phyloP scores from a whole-genome alignment of 805 yeast genomes.

The Lachancea sp. region DNA sequence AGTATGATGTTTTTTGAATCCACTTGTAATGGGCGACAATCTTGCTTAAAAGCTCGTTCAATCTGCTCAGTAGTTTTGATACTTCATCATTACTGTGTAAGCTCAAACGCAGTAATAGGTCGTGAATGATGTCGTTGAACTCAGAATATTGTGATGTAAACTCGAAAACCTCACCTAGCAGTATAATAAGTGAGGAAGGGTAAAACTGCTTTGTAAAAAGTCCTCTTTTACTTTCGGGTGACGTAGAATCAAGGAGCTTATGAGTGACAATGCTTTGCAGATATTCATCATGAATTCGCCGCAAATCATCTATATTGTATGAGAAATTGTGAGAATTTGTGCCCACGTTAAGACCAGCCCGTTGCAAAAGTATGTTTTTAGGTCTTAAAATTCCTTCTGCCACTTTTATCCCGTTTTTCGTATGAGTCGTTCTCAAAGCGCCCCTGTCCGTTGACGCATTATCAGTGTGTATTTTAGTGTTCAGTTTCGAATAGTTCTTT shows the following conservation, averaged over 20 bases:
- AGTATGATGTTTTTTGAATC: constrained; percentile 38
- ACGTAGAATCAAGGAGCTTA: constrained; percentile 20
- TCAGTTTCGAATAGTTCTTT: constrained; percentile 25
- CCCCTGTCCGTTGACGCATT: constrained; percentile 20
- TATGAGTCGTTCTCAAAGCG: constrained; percentile 32
- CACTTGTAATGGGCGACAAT: constrained; percentile 39
- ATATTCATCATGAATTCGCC: constrained; percentile 32
- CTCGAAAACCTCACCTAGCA: constrained; percentile 34
- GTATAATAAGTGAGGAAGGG: constrained; percentile 37
- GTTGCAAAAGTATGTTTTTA: constrained; percentile 7
- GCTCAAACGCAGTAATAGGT: constrained; percentile 30
- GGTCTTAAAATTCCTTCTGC: constrained; percentile 31
- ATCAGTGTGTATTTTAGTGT: constrained; percentile 29
- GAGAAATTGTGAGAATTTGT: constrained; percentile 19
- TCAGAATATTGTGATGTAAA: constrained; percentile 37
- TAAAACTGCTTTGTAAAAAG: constrained; percentile 35
- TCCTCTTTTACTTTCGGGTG: constrained; percentile 28
- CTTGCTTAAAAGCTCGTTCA: constrained; percentile 36
- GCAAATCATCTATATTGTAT: constrained; percentile 46
- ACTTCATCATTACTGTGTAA: constrained; percentile 21
- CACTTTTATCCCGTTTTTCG: constrained; percentile 23
- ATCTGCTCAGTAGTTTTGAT: constrained; percentile 22
- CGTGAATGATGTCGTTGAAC: constrained; percentile 33
- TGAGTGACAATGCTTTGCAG: constrained; percentile 24
- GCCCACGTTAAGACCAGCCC: neutral